Conservation (phyloP, 2,329 filamentous ascomycete species). For the Penicillium concentricum region DNA sequence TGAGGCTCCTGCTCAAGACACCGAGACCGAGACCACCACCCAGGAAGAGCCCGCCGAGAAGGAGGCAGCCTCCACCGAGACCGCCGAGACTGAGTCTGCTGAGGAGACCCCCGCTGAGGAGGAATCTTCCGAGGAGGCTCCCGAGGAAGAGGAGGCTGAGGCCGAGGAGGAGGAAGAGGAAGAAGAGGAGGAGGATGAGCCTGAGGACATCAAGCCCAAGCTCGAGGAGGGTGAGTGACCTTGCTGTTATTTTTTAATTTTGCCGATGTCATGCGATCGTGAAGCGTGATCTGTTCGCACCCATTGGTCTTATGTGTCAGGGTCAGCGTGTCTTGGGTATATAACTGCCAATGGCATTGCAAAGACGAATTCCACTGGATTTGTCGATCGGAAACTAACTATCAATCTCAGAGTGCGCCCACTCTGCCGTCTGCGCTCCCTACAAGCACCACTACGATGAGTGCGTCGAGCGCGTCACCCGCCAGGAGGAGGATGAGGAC, state of each 20-base stretch:
- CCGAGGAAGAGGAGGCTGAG: constrained; percentile 54
- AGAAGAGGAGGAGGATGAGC: constrained; percentile 79
- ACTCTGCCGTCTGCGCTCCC: constrained; percentile 78
- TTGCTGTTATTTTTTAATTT: constrained; percentile 4
- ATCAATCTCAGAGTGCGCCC: constrained; percentile 71
- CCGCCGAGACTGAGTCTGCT: constrained; percentile 30
- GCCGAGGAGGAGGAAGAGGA: constrained; percentile 69
- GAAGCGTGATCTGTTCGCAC: background rate
- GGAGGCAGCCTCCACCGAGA: constrained; percentile 30
- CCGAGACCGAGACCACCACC: constrained; percentile 48
- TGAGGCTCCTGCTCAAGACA: constrained; percentile 57
- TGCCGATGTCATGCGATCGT: background rate
- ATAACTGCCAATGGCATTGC: constrained; percentile 17
- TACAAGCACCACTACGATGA: constrained; percentile 98
- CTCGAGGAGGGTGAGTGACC: constrained; percentile 81
- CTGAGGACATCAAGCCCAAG: constrained; percentile 80
- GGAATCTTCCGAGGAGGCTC: constrained; percentile 51
- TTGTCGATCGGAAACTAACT: constrained; percentile 7
- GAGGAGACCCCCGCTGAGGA: constrained; percentile 50
- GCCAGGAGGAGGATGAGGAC: constrained; percentile 64
- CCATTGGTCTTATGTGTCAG: background rate
- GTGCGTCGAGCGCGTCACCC: constrained; percentile 90
- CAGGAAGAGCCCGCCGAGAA: constrained; percentile 44
- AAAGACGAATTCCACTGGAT: constrained; percentile 1
- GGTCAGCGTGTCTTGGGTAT: constrained; percentile 3